Percentiles rank a stretch among this genome's conserved stretches.
phyloP scores from a whole-genome alignment of 352 stramenopile genomes.

The Phytophthora tubulina region DNA sequence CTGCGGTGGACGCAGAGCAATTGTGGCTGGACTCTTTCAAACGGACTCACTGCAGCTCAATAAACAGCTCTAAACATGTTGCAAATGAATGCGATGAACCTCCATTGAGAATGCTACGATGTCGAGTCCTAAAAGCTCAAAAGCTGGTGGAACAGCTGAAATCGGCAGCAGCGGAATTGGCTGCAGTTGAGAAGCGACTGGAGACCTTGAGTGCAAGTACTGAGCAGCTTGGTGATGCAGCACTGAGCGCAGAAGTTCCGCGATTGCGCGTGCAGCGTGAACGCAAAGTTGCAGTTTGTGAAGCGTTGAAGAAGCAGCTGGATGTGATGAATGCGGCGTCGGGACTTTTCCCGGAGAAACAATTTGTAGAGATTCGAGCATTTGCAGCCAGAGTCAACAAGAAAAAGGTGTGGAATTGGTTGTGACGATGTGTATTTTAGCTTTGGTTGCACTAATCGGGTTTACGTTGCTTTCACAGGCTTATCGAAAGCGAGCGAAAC shows the following conservation, averaged over 20 bases:
- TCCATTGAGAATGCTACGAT: constrained; percentile 36
- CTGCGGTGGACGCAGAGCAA: constrained; percentile 32
- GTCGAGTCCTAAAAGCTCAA: constrained; percentile 30
- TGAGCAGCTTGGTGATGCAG: neutral
- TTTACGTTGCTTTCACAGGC: constrained; percentile 21
- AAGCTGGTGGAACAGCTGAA: constrained; percentile 35
- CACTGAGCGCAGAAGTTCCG: constrained; percentile 8
- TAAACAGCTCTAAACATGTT: neutral
- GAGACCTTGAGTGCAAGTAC: neutral
- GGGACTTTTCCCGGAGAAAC: constrained; percentile 27
- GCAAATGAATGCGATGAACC: constrained; percentile 10
- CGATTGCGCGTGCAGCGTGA: constrained; percentile 30
- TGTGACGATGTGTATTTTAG: neutral
- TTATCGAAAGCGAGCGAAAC: constrained; percentile 45
- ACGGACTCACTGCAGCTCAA: constrained; percentile 27
- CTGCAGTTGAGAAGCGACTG: constrained; percentile 35
- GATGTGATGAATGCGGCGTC: constrained; percentile 33
- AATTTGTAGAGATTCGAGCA: constrained; percentile 26
- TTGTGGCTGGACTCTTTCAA: constrained; percentile 43
- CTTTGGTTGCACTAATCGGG: neutral
- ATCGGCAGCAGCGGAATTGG: constrained; percentile 27
- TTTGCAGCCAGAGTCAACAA: constrained; percentile 41
- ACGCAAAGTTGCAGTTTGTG: constrained; percentile 33
- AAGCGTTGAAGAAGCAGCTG: constrained; percentile 41
- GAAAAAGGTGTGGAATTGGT: constrained; percentile 37